These are phyloP conservation scores for Bombardia bombarda DNA, from an alignment of 495 filamentous ascomycete species.

Conservation along the genomic window DNA sequence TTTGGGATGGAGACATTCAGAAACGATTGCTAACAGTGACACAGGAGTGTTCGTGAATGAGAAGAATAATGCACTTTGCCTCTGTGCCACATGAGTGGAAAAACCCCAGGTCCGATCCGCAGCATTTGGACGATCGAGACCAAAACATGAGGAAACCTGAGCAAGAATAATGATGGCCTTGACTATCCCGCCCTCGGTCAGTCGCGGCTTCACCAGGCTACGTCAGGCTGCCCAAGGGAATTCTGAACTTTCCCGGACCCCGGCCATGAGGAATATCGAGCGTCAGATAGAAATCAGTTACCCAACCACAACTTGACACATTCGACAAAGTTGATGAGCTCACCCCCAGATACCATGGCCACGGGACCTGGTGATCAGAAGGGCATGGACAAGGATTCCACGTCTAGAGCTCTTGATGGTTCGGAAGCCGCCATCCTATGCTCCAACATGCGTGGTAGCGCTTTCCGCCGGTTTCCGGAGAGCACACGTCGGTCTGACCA, in stretches of 20 bases:
- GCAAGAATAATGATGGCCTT: background rate
- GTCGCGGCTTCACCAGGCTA: background rate
- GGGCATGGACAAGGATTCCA: background rate
- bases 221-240: no score
- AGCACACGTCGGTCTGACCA: no score
- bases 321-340: background rate
- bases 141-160: background rate
- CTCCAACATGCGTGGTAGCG: no score
- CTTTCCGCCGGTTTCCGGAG: no score
- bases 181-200: background rate
- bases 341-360: background rate
- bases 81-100: no score
- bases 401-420: background rate
- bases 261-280: background rate
- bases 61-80: no score
- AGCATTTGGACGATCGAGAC: background rate
- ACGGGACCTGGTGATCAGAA: background rate
- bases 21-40: no score
- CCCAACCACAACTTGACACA: conserved; percentile 8
- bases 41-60: no score
- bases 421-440: background rate
- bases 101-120: no score
- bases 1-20: no score
- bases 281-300: background rate
- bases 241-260: background rate